phyloP scores from a whole-genome alignment of 768 basidiomycete genomes.

The Collybia mongolica region DNA sequence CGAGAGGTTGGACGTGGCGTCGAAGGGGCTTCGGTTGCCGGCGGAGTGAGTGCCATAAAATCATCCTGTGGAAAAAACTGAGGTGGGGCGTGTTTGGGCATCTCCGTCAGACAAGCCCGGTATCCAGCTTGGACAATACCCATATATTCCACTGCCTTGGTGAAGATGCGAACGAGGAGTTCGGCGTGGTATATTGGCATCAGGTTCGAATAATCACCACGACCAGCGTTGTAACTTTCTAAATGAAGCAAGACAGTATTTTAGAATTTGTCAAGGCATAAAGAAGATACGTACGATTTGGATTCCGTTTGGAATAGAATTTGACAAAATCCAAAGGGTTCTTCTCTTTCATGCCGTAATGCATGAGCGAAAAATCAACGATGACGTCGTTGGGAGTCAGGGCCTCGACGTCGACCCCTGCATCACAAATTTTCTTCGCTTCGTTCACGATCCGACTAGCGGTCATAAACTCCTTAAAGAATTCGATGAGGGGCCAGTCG shows the following conservation, averaged over 20 bases:
- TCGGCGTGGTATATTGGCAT: conserved; percentile 71
- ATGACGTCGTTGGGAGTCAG: conserved; percentile 53
- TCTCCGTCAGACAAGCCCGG: conserved; percentile 35
- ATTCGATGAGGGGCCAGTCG: conserved; percentile 34
- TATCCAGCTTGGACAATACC: conserved; percentile 72
- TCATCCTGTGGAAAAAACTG: background rate
- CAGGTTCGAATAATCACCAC: conserved; percentile 62
- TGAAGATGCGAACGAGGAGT: conserved; percentile 66
- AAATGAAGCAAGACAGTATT: background rate
- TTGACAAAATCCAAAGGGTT: conserved; percentile 70
- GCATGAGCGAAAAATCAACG: conserved; percentile 64
- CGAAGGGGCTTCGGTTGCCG: conserved; percentile 33
- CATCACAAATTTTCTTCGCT: conserved; percentile 26
- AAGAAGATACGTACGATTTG: conserved; percentile 42
- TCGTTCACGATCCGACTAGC: conserved; percentile 40
- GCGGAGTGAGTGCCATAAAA: conserved; percentile 25
- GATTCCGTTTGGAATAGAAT: conserved; percentile 71
- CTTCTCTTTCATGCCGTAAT: conserved; percentile 71
- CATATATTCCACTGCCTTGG: conserved; percentile 56
- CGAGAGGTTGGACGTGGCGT: conserved; percentile 29
- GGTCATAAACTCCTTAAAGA: conserved; percentile 40
- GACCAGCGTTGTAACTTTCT: conserved; percentile 45
- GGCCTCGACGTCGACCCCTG: conserved; percentile 26
- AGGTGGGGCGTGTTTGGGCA: conserved; percentile 16
- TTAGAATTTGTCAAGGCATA: background rate